These are phyloP conservation scores for Aspergillus pseudoterreus DNA, from an alignment of 2,329 filamentous ascomycete species.

Conservation along the genomic window DNA sequence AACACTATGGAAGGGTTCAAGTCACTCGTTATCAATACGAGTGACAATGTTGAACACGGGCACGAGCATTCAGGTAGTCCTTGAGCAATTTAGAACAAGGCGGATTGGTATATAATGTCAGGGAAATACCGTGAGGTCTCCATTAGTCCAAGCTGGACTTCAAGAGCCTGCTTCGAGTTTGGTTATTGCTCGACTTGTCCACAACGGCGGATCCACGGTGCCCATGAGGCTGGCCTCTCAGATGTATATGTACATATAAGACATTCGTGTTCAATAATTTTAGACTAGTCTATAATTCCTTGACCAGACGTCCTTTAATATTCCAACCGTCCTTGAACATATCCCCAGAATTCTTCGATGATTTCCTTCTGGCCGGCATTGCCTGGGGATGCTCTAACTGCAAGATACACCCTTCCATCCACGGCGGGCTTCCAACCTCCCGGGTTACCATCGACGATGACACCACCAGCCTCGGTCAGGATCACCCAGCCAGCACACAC, in stretches of 20 bases:
- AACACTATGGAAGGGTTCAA: conserved; percentile 66
- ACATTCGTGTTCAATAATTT: background rate
- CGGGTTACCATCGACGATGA: conserved; percentile 57
- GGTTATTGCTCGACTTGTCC: no score
- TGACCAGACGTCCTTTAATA: conserved; percentile 21
- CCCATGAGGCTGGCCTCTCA: no score
- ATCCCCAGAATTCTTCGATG: conserved; percentile 41
- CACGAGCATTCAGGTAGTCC: background rate
- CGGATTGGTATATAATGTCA: no score
- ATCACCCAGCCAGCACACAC: conserved; percentile 63
- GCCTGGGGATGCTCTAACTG: conserved; percentile 31
- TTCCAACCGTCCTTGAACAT: conserved; percentile 35
- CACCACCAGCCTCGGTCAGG: conserved; percentile 57
- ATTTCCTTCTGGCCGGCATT: conserved; percentile 36
- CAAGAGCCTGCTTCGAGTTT: no score
- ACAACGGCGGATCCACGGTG: no score
- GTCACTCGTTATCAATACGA: conserved; percentile 42
- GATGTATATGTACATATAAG: background rate
- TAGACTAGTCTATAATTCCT: background rate
- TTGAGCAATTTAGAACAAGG: no score
- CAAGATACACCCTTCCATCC: conserved; percentile 55
- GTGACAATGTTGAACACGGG: background rate
- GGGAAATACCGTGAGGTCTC: no score
- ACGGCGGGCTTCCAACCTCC: conserved; percentile 55
- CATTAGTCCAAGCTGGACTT: no score